These are phyloP conservation scores for Alternaria sp. DNA, from an alignment of 2,329 filamentous ascomycete species.

Conservation along the genomic window DNA sequence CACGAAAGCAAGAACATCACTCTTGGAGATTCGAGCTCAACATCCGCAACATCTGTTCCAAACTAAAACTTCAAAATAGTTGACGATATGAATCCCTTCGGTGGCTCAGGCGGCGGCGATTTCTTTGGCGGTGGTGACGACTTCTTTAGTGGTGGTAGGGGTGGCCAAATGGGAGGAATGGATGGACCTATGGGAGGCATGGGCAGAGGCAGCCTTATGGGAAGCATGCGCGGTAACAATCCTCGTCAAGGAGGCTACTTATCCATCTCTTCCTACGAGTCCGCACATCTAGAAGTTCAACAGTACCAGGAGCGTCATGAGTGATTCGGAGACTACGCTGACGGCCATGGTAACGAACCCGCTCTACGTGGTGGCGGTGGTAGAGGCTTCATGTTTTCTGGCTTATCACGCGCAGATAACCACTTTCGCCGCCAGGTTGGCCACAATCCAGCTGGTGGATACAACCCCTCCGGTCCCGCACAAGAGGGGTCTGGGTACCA, in stretches of 20 bases:
- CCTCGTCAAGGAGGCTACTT: conserved; percentile 3
- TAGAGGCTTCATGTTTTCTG: not conserved
- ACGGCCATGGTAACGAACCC: not conserved
- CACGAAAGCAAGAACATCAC: not conserved
- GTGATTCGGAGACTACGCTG: not conserved
- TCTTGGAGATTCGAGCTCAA: not conserved
- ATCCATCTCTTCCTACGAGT: not conserved
- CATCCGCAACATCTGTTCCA: not conserved
- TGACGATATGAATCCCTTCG: not conserved
- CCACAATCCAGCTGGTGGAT: not conserved
- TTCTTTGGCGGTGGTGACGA: not conserved
- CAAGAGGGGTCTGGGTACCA: not conserved
- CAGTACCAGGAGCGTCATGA: not conserved
- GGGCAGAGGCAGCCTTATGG: not conserved
- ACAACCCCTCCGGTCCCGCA: not conserved
- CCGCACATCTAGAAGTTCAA: not conserved
- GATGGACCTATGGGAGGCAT: not conserved
- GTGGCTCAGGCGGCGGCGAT: not conserved
- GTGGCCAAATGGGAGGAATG: not conserved
- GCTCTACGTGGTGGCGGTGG: not conserved
- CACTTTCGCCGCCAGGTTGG: not conserved
- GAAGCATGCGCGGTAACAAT: not conserved
- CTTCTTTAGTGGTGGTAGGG: not conserved
- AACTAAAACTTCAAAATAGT: not conserved
- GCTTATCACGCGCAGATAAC: conserved; percentile 1